Percentiles rank a stretch among this genome's conserved stretches.
Conservation (phyloP, 2,329 filamentous ascomycete species). For the Westerdykella aurantiaca region DNA sequence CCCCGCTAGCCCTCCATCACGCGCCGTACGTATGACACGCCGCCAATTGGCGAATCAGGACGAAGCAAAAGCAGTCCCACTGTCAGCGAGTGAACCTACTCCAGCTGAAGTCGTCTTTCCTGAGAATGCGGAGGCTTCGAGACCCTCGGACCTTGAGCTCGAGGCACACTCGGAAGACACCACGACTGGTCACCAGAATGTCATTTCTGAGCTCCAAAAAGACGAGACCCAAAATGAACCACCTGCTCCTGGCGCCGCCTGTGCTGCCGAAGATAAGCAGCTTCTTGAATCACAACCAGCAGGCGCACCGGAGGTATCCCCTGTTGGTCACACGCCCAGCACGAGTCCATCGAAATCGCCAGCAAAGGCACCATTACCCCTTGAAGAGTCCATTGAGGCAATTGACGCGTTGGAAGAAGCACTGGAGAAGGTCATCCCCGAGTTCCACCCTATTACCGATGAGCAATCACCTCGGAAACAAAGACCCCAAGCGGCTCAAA, state of each 20-base stretch:
- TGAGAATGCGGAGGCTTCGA: neutral
- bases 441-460: conserved; percentile 27
- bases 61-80: conserved; percentile 2
- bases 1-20: conserved; percentile 21
- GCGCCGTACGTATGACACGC: conserved; percentile 29
- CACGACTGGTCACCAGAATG: too few species aligned
- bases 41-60: conserved; percentile 27
- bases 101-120: conserved; percentile 1
- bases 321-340: conserved; percentile 14
- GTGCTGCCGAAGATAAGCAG: conserved; percentile 10
- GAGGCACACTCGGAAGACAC: conserved; percentile 4
- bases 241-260: conserved; percentile 21
- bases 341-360: conserved; percentile 16
- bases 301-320: neutral
- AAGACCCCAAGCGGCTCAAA: conserved; percentile 1
- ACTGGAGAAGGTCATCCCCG: conserved; percentile 43
- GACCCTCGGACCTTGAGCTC: neutral
- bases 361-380: conserved; percentile 29
- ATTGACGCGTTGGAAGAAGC: conserved; percentile 50
- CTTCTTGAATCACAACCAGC: neutral
- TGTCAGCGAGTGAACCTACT: conserved; percentile 2
- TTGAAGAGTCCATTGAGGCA: conserved; percentile 46
- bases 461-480: conserved; percentile 25
- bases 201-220: conserved; percentile 14
- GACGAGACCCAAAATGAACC: conserved; percentile 27